Evolutionary conservation across 306 rosid genomes (phyloP), one percentile per base, ranked within the genome.

Genomic region (Vigna radiata): DNA sequence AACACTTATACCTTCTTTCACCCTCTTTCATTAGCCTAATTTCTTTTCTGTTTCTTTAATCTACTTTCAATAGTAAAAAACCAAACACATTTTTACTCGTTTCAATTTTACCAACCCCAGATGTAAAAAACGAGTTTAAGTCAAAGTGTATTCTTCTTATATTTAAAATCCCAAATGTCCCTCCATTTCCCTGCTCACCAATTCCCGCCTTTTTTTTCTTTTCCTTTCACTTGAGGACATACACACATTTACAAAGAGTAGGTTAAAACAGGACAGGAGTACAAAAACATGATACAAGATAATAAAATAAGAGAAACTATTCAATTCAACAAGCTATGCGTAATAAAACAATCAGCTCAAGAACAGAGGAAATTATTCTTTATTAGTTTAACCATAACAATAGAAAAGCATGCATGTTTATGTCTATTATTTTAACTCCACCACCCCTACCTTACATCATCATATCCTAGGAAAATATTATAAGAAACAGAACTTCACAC

Each of bases 201-300:
- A 74, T 39, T 75, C 72, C 62, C 39, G 21, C 37, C n/a, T 18
- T 8, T 61, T 66, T 53, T 5, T 17, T 21, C 46, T 53, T 5
- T 17, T 37, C 46, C 54, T 25, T 36, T 63, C 8, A 7, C 69
- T 65, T 5, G 53, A 64, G 55, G 65, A 48, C 81, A 59, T 41
- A 4, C 55, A 44, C 48, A 65, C 31, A 43, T 41, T 23, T 31
- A 82, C 75, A 75, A 75, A 81, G 85, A 73, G 43, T 77, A 11
- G 56, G 62, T 49, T 50, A 71, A 82, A 63, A 19, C 52, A 78
- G 71, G 44, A 3, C 2, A 39, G 60, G 64, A 73, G 84, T 83
- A 76, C 82, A 81, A 79, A 62, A 62, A 72, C 82, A 72, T 72
- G 66, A 73, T 65, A 73, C 65, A 53, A 70, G 62, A 80, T 80